Evolutionary conservation across 176 grass and related monocot genomes (phyloP).

Genomic region (Bothriochloa decipiens): DNA sequence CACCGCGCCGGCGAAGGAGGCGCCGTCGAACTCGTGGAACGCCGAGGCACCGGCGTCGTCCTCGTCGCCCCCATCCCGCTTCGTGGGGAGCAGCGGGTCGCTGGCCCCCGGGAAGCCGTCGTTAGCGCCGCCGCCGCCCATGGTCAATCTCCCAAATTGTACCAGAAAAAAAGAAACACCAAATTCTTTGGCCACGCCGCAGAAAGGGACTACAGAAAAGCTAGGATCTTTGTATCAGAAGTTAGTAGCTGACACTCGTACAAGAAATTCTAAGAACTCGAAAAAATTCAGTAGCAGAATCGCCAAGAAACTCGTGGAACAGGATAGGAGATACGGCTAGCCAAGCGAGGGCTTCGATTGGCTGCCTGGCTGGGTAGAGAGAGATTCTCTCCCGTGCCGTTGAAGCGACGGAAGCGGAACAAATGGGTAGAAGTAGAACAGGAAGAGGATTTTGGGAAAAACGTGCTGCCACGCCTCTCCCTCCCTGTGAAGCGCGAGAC

Average conservation of each 20-base stretch:
- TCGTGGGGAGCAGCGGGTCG: conserved; percentile 72
- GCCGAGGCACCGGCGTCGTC: conserved; percentile 24
- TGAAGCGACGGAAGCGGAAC: conserved; percentile 28
- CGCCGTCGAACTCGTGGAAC: conserved; percentile 77
- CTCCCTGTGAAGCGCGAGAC: neutral
- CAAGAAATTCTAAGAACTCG: neutral
- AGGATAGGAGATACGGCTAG: neutral
- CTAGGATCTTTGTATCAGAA: neutral
- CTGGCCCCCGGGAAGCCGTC: conserved; percentile 57
- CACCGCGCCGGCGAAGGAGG: conserved; percentile 81
- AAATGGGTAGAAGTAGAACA: conserved; percentile 28
- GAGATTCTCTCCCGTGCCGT: conserved; percentile 28
- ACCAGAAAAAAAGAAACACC: neutral
- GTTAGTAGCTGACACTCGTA: neutral
- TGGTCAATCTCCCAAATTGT: conserved; percentile 44
- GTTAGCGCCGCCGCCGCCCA: conserved; percentile 25
- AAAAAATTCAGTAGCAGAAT: neutral
- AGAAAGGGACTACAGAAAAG: neutral
- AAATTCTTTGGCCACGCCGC: conserved; percentile 15
- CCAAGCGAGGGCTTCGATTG: neutral
- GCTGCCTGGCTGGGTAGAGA: neutral
- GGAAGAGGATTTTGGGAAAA: conserved; percentile 2
- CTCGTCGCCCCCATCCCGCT: conserved; percentile 21
- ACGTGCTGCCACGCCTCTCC: neutral
- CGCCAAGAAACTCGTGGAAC: neutral